Evolutionary conservation across 2,329 filamentous ascomycete species (phyloP), one percentile per base, ranked within the genome.

Genomic region (Hyphodiscus sp.): DNA sequence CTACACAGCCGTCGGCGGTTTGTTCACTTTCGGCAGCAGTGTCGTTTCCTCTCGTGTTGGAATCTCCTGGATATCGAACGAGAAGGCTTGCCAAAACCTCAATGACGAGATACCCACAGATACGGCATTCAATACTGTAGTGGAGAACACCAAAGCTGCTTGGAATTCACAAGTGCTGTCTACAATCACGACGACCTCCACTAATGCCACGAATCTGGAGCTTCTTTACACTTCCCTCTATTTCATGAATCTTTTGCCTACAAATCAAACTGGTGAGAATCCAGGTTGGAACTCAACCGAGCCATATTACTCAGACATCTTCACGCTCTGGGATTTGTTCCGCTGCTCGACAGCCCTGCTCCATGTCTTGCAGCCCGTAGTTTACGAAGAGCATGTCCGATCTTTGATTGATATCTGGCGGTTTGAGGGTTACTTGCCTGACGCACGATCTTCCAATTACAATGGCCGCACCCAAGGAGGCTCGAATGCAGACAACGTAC

Each of bases 241-340:
- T 63, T 84, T 58, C 44, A 62, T 63, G 61, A 60, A 58, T 41
- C 50, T 63, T 13, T 44, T 63, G 1, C 61, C 85, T 0, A 84
- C 83, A 0, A 86, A 89, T 64, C 80, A 83, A 57, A 87, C 84
- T 0, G 84, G 83, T 0, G 86, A 89, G 64, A 89, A 88, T 55
- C 84, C 85, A 0, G 68, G 75, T 0, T 89, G 85, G 33, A 13
- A 38, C 11, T 6, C 33, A 38, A 13, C 4, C 5, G 33, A 38
- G 33, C 33, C 33, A 2, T 87, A 86, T 62, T 89, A 86, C 62
- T 81, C 86, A 54, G 85, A 89, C 54, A 80, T 85, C 16, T 87
- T 86, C 63, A 88, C 85, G 0, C 76, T 85, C 20, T 89, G 86
- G 85, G 78, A 81, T 54, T 47, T 71, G 16, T 75, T 87, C 66